Base-by-base conservation (phyloP, 352 stramenopile genomes). In the Blastocystis sp. region DNA sequence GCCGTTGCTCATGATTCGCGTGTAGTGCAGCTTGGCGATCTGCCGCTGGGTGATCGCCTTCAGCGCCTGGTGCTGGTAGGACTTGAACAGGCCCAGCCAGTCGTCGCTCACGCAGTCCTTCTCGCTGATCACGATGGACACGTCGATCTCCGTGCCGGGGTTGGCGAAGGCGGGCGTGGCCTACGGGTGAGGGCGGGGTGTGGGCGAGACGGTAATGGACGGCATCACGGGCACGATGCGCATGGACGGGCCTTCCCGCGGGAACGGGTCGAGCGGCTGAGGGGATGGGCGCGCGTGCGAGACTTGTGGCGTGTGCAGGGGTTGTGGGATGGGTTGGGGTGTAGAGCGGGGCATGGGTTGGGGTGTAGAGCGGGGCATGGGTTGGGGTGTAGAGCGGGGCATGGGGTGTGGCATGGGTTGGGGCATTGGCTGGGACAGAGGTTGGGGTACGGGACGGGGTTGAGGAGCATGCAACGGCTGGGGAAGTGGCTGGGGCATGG, bases 31-130 rank as follows among this genome's bases (percentile, higher is more conserved):
- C n/a, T 60, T 57, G 21, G 19, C 24, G 60, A 81, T 21, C 14
- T 81, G 71, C 14, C 71, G 71, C 59, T 65, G 71, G 19, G 71
- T 60, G 48, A 81, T 81, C 4, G 52, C 48, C n/a, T 81, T 81
- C 9, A 21, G n/a, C 21, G 71, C 28, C 43, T 81, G 71, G 28
- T 81, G 54, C 43, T 65, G 71, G 28, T 63, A 60, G n/a, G 54
- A 45, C 21, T 66, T 64, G 57, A 81, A 81, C 0, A 81, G 71
- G 14, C 71, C 71, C 11, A 81, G 17, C 71, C 71, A 81, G 28
- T 81, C 71, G 21, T 66, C 48, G 21, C 21, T 54, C 2, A 21
- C n/a, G 4, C 52, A 64, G n/a, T 57, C 43, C 21, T 7, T 21
- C 45, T 81, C 71, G 3, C 40, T 21, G 14, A 81, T 24, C 57